Conservation (phyloP, 2,329 filamentous ascomycete genomes). For the Colletotrichum limetticola region DNA sequence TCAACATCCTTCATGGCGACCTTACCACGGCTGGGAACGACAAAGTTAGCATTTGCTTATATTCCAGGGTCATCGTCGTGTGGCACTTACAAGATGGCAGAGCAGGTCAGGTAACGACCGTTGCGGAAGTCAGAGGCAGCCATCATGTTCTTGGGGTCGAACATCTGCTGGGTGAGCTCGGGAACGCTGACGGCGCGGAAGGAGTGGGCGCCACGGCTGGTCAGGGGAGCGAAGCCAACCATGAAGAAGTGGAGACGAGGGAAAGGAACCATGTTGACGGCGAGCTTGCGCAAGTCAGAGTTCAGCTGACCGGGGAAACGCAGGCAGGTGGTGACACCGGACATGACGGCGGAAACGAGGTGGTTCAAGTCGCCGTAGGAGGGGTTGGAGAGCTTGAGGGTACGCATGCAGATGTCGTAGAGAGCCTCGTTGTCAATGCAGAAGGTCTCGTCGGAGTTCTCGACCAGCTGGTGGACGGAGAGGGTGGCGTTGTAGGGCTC, state of each 20-base stretch:
- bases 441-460: slow-evolving; percentile 99
- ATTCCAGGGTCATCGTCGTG: not conserved
- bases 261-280: slow-evolving; percentile 99
- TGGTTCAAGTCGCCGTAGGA: slow-evolving; percentile 99
- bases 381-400: slow-evolving; percentile 97
- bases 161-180: slow-evolving; percentile 99
- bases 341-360: slow-evolving; percentile 99
- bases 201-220: slow-evolving; percentile 83
- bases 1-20: slow-evolving; percentile 99
- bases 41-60: not conserved
- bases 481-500: slow-evolving; percentile 99
- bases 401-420: slow-evolving; percentile 99
- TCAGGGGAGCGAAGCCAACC: slow-evolving; percentile 99
- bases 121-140: slow-evolving; percentile 99
- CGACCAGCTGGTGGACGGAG: slow-evolving; percentile 97
- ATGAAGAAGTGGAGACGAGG: slow-evolving; percentile 99
- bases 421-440: slow-evolving; percentile 99
- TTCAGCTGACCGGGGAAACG: slow-evolving; percentile 99
- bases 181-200: slow-evolving; percentile 98
- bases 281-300: slow-evolving; percentile 99
- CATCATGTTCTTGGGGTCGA: slow-evolving; percentile 99
- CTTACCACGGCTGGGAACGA: slow-evolving; percentile 82
- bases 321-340: slow-evolving; percentile 96
- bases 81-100: slow-evolving; percentile 88
- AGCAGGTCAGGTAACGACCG: slow-evolving; percentile 99